Evolutionary conservation across 1,139 yeast species (phyloP).

Genomic region (Casaregolazyma suthepensis): DNA sequence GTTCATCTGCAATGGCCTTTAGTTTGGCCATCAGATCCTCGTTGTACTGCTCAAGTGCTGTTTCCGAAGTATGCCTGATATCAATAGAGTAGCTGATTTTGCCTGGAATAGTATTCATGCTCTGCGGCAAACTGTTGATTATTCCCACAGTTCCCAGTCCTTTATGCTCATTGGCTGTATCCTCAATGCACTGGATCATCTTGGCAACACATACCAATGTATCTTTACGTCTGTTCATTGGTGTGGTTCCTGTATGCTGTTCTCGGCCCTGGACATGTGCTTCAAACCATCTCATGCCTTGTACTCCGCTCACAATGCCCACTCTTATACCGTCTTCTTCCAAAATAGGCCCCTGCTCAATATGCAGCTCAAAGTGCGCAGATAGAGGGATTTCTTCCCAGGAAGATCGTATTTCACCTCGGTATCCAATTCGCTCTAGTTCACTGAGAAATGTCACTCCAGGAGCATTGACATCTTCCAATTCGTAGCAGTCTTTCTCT

Average conservation of each 20-base stretch:
- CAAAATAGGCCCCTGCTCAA: conserved; percentile 69
- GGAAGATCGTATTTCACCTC: conserved; percentile 47
- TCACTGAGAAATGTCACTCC: conserved; percentile 45
- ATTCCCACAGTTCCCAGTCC: conserved; percentile 60
- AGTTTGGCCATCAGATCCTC: conserved; percentile 39
- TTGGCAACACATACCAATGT: conserved; percentile 53
- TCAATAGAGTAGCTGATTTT: conserved; percentile 50
- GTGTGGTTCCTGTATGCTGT: conserved; percentile 71
- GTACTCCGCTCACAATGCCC: conserved; percentile 63
- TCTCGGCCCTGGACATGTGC: conserved; percentile 53
- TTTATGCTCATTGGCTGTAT: conserved; percentile 45
- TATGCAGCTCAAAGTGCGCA: conserved; percentile 68
- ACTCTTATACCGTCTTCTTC: conserved; percentile 50
- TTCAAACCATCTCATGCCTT: conserved; percentile 59
- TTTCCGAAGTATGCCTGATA: conserved; percentile 48
- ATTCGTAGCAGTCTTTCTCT: conserved; percentile 44
- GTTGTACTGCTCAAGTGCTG: conserved; percentile 35
- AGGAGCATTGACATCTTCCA: conserved; percentile 50
- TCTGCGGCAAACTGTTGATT: conserved; percentile 51
- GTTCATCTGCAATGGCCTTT: conserved; percentile 33
- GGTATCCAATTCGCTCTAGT: conserved; percentile 55
- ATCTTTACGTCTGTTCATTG: conserved; percentile 56
- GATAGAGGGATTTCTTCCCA: conserved; percentile 50
- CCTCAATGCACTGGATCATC: conserved; percentile 51
- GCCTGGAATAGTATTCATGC: conserved; percentile 65